Conservation (phyloP, 164 flowering plant species). For the Euptelea pleiosperma region DNA sequence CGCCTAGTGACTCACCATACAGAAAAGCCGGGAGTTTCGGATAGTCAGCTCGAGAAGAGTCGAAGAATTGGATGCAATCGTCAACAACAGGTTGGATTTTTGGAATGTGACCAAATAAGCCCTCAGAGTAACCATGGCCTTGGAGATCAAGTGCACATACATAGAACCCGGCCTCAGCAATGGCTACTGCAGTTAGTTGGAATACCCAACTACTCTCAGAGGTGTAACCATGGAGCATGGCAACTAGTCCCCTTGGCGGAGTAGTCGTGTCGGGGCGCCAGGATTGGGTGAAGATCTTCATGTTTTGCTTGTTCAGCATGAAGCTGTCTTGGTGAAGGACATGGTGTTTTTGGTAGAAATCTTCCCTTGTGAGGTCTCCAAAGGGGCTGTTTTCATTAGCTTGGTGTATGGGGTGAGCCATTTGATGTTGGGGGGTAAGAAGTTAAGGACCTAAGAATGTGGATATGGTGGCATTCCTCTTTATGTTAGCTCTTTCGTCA, state of each 20-base stretch:
- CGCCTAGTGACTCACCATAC: constrained; percentile 49
- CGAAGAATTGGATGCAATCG: constrained; percentile 37
- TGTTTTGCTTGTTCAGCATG: too few relatives aligned
- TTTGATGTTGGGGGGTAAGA: too few relatives aligned
- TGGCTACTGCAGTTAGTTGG: constrained; percentile 36
- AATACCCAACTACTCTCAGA: constrained; percentile 38
- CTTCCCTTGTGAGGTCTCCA: constrained; percentile 32
- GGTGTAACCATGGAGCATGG: constrained; percentile 45
- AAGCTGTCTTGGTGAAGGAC: constrained; percentile 29
- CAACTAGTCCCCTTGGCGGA: too few relatives aligned
- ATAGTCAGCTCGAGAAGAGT: constrained; percentile 15
- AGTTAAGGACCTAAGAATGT: too few relatives aligned
- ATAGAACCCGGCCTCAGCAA: constrained; percentile 33
- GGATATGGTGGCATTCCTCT: too few relatives aligned
- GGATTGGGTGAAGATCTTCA: constrained; percentile 39
- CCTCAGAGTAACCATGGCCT: constrained; percentile 47
- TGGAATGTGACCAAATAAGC: constrained; percentile 36
- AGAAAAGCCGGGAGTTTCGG: constrained; percentile 31
- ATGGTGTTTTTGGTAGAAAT: constrained; percentile 30
- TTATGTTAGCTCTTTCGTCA: too few relatives aligned
- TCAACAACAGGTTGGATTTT: constrained; percentile 19
- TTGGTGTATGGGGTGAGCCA: constrained; percentile 33
- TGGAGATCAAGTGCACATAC: constrained; percentile 41
- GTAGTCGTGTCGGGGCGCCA: constrained; percentile 24
- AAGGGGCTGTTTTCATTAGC: constrained; percentile 36